Evolutionary conservation across 768 basidiomycete genomes (phyloP), one percentile per base, ranked within the genome.

Genomic region (Astraeus odoratus): DNA sequence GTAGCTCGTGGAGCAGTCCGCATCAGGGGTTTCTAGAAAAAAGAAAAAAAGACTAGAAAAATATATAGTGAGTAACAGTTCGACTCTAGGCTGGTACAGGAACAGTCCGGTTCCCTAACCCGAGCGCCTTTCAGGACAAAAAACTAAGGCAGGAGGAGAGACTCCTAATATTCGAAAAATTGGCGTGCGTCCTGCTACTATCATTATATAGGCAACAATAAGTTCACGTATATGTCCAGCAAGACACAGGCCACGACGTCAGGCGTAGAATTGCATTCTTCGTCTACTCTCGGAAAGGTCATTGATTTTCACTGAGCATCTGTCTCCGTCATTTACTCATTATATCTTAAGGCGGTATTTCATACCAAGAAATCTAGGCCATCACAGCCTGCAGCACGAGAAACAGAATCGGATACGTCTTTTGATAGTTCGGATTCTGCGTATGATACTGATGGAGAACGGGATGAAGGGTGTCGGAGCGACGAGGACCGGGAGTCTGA

Each of bases 71-170:
- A 56, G 83, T 66, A 13, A n/a, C 18, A 33, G 4, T 2, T 16
- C 26, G 9, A 15, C 23, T n/a, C 16, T 8, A 18, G 12, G 25
- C 46, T n/a, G n/a, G n/a, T n/a, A n/a, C n/a, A 33, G 24, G n/a
- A 20, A 19, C 13, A 25, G 24, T 12, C 5, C 20, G 20, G 20
- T 38, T 39, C 20, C 4, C 38, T 48, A 34, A 56, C 23, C 13
- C 3, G 30, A 13, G 34, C 10, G 34, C 29, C 38, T 8, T 46
- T 39, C 50, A 93, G 90, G 86, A 90, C 40, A 93, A 93, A 68
- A 94, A 94, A 65, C 68, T 95, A 39, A 90, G 86, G 66, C 89
- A 92, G 60, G 93, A 96, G 57, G 89, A 90, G 49, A 78, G 92
- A 36, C 57, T 78, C 4, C 61, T 73, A 16, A 72, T 96, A 12